Conservation (phyloP, 345 rosid species). For the Populus simonii region DNA sequence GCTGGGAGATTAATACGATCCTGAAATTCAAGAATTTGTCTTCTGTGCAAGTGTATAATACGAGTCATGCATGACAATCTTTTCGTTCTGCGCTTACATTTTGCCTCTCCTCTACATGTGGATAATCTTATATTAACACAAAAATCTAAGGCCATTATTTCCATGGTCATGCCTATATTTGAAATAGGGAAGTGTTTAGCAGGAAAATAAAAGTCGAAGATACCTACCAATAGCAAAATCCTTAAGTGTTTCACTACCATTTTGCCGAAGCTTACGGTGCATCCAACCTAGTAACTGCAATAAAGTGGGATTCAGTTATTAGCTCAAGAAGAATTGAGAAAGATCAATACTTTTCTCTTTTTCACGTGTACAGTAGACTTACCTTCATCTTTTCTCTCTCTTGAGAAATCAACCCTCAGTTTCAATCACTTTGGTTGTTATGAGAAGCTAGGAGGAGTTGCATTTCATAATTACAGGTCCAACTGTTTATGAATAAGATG, state of each 20-base stretch:
- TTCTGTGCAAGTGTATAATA: not conserved
- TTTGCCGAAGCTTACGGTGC: constrained; percentile 77
- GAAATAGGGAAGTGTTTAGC: not conserved
- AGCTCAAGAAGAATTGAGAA: constrained; percentile 7
- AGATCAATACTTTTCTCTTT: not conserved
- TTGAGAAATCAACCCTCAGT: constrained; percentile 16
- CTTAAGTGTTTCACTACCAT: constrained; percentile 50
- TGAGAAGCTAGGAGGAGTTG: constrained; percentile 13
- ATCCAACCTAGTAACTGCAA: constrained; percentile 80
- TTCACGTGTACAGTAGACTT: not conserved
- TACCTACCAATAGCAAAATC: constrained; percentile 59
- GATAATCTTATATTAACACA: not conserved
- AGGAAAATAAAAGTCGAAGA: not conserved
- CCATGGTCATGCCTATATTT: not conserved
- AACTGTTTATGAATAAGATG: constrained; percentile 23
- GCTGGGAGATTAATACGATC: not conserved
- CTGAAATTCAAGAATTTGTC: constrained; percentile 1
- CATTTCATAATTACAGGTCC: constrained; percentile 22
- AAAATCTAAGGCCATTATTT: not conserved
- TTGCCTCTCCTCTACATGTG: not conserved
- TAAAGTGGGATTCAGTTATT: constrained; percentile 11
- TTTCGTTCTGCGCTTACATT: not conserved
- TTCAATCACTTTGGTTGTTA: constrained; percentile 18
- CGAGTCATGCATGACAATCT: constrained; percentile 1
- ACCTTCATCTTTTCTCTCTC: constrained; percentile 55